Conservation (phyloP, 2,329 filamentous ascomycete genomes). For the Diaporthe sp. region DNA sequence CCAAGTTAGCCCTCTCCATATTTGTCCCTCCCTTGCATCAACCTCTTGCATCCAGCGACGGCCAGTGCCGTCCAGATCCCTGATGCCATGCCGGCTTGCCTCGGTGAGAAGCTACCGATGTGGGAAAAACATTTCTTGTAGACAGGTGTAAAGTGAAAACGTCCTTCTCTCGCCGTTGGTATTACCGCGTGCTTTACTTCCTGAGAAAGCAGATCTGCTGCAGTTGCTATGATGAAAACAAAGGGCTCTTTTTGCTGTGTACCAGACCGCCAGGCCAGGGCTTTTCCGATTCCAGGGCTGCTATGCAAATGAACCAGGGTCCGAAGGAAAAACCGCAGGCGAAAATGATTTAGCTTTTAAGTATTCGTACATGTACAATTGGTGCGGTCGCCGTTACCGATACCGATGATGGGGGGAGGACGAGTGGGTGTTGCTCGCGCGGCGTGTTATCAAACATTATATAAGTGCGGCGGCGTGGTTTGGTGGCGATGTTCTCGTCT, state of each 20-base stretch:
- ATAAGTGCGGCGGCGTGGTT: conserved; percentile 29
- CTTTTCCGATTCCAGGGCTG: conserved; percentile 38
- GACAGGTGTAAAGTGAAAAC: conserved; percentile 31
- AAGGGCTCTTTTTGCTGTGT: conserved; percentile 33
- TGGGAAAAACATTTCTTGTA: conserved; percentile 10
- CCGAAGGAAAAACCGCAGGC: conserved; percentile 23
- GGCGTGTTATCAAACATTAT: conserved; percentile 42
- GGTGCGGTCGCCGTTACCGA: conserved; percentile 33
- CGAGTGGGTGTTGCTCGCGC: conserved; percentile 16
- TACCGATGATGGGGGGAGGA: conserved; percentile 12
- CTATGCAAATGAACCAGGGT: conserved; percentile 40
- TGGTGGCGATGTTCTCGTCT: conserved; percentile 42
- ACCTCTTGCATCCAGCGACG: neutral
- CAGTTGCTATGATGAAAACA: conserved; percentile 33
- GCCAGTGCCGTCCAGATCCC: conserved; percentile 18
- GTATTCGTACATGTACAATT: conserved; percentile 42
- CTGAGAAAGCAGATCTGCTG: conserved; percentile 37
- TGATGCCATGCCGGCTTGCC: conserved; percentile 25
- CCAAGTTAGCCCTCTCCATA: neutral
- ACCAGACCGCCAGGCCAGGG: conserved; percentile 35
- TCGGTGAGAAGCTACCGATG: neutral
- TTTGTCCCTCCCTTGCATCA: neutral
- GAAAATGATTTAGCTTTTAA: conserved; percentile 40
- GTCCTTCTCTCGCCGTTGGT: conserved; percentile 13
- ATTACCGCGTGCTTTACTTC: conserved; percentile 30